phyloP scores from a whole-genome alignment of 2,329 filamentous ascomycete genomes.

The Ophiostoma sp. region DNA sequence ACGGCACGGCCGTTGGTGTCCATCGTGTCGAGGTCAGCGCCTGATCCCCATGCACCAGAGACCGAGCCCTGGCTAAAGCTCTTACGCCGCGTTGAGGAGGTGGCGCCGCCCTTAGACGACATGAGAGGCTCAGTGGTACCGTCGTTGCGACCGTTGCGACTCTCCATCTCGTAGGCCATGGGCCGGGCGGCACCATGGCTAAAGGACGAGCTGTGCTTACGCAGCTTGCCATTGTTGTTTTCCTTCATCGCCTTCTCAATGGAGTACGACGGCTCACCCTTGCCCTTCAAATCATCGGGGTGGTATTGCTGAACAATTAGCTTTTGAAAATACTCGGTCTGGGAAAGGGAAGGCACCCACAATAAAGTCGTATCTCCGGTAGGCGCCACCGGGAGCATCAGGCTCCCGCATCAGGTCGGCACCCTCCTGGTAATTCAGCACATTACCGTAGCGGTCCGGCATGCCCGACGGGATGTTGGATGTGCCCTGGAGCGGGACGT shows the following conservation, averaged over 20 bases:
- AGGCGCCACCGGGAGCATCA: slow-evolving; percentile 68
- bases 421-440: slow-evolving; percentile 82
- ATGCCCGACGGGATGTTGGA: slow-evolving; percentile 74
- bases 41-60: slow-evolving; percentile 12
- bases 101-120: slow-evolving; percentile 31
- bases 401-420: slow-evolving; percentile 77
- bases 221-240: slow-evolving; percentile 49
- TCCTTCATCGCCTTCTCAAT: slow-evolving; percentile 68
- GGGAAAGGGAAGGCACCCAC: slow-evolving; percentile 50
- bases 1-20: slow-evolving; percentile 31
- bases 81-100: slow-evolving; percentile 42
- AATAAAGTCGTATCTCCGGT: slow-evolving; percentile 71
- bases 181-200: slow-evolving; percentile 32
- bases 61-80: slow-evolving; percentile 45
- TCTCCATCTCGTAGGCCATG: slow-evolving; percentile 46
- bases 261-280: slow-evolving; percentile 74
- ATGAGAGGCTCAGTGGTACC: slow-evolving; percentile 28
- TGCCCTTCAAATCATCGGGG: slow-evolving; percentile 77
- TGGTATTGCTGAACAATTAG: slow-evolving; percentile 60
- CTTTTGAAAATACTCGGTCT: slow-evolving; percentile 49
- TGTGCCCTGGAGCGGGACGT: slow-evolving; percentile 79
- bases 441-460: slow-evolving; percentile 65
- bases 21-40: background rate
- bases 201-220: slow-evolving; percentile 34
- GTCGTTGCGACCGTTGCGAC: slow-evolving; percentile 39